Evolutionary conservation across 345 rosid genomes (phyloP).

Genomic region (Lepidium sativum): DNA sequence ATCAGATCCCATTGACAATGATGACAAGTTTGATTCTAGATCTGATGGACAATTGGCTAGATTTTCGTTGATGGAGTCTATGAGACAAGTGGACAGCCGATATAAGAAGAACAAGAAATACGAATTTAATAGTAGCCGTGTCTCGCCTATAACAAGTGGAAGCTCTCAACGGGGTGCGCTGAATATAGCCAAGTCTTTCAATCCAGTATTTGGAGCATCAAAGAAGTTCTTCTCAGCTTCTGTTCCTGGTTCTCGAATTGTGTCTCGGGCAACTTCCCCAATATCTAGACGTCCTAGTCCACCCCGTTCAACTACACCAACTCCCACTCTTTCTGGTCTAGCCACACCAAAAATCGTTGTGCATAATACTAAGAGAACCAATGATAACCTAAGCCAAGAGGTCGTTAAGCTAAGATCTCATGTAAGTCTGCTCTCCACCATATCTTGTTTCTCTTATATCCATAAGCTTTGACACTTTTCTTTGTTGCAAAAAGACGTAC

Average conservation of each 20-base stretch:
- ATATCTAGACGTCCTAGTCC: conserved; percentile 92
- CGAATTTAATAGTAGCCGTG: conserved; percentile 92
- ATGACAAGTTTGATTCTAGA: conserved; percentile 74
- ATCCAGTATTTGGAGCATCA: conserved; percentile 87
- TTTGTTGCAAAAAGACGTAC: background rate
- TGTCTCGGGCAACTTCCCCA: conserved; percentile 97
- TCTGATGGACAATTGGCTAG: conserved; percentile 75
- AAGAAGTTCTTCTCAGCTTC: conserved; percentile 97
- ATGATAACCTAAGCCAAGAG: conserved; percentile 80
- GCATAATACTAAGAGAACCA: conserved; percentile 72
- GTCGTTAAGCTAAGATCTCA: conserved; percentile 83
- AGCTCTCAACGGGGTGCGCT: conserved; percentile 80
- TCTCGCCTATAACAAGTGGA: conserved; percentile 89
- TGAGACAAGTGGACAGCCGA: conserved; percentile 66
- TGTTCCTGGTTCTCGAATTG: conserved; percentile 98
- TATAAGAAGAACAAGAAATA: conserved; percentile 79
- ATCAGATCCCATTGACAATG: conserved; percentile 53
- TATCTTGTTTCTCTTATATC: background rate
- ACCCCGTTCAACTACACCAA: conserved; percentile 97
- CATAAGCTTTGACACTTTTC: background rate
- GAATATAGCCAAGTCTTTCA: conserved; percentile 65
- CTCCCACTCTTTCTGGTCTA: conserved; percentile 88
- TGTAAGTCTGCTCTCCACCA: conserved; percentile 30
- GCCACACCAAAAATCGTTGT: conserved; percentile 64
- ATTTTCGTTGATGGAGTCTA: conserved; percentile 76